Evolutionary conservation across 1,139 yeast species (phyloP).

Genomic region (Saccharomyces pastorianus): DNA sequence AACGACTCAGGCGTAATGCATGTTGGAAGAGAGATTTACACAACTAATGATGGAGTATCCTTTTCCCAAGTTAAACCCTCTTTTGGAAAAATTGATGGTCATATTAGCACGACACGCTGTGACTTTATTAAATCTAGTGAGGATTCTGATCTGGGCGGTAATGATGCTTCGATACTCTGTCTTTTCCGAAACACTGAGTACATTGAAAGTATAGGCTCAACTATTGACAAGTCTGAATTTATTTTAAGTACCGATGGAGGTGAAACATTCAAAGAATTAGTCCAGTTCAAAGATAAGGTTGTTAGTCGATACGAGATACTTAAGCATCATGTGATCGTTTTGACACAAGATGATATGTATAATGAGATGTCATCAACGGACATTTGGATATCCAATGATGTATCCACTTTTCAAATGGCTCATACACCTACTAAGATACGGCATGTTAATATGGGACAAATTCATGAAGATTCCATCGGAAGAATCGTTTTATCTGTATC

Average conservation of each 20-base stretch:
- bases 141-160: slow-evolving; percentile 10
- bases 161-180: slow-evolving; percentile 12
- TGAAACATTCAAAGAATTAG: not conserved
- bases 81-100: not conserved
- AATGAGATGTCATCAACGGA: slow-evolving; percentile 17
- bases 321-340: slow-evolving; percentile 18
- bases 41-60: slow-evolving; percentile 17
- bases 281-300: slow-evolving; percentile 14
- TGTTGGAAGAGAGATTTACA: not conserved
- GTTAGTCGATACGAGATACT: slow-evolving; percentile 11
- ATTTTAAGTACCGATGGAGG: not conserved
- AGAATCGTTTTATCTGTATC: slow-evolving; percentile 18
- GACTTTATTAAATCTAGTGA: slow-evolving; percentile 8
- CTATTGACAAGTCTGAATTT: not conserved
- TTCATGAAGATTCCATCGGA: slow-evolving; percentile 16
- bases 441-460: not conserved
- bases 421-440: slow-evolving; percentile 23
- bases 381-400: slow-evolving; percentile 26
- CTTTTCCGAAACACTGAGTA: not conserved
- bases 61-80: slow-evolving; percentile 8
- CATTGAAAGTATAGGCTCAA: not conserved
- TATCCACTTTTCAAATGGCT: slow-evolving; percentile 20
- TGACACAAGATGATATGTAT: slow-evolving; percentile 21
- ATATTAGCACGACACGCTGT: slow-evolving; percentile 6
- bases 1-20: not conserved